phyloP scores from a whole-genome alignment of 108 stramenopile genomes.

The Hondaea fermentalgiana region DNA sequence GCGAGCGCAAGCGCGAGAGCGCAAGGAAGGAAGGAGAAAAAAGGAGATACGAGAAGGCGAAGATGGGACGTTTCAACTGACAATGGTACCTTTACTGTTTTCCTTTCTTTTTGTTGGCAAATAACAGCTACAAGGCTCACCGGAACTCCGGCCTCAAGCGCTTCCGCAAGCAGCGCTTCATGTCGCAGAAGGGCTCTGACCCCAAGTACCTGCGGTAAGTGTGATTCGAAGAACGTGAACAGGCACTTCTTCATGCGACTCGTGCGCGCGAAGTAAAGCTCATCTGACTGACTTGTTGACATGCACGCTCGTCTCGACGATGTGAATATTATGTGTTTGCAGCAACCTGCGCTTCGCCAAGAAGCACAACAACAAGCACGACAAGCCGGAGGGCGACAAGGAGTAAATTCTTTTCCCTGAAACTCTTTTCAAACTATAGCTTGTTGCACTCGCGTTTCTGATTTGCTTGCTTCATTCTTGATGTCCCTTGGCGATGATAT shows the following conservation, averaged over 20 bases:
- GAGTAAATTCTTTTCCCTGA: not conserved
- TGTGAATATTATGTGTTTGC: not conserved
- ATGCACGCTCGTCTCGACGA: not conserved
- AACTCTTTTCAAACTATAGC: not conserved
- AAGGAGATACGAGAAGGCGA: too few species aligned
- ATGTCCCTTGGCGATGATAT: too few species aligned
- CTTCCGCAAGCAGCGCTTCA: not conserved
- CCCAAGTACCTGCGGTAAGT: conserved; percentile 12
- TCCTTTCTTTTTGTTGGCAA: not conserved
- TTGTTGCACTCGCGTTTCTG: not conserved
- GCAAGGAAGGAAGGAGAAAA: too few species aligned
- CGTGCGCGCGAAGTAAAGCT: not conserved
- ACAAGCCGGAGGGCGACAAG: not conserved
- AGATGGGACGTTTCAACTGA: too few species aligned
- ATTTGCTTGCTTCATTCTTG: too few species aligned
- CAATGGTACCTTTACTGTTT: too few species aligned
- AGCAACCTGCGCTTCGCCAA: not conserved
- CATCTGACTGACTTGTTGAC: not conserved
- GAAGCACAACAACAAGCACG: conserved; percentile 5
- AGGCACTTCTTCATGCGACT: not conserved
- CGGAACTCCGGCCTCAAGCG: not conserved
- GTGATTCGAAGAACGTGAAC: not conserved
- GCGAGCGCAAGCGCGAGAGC: too few species aligned
- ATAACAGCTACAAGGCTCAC: not conserved
- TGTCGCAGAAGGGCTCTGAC: conserved; percentile 8